Evolutionary conservation across 129 eudicot species (phyloP).

Genomic region (Apium graveolens): DNA sequence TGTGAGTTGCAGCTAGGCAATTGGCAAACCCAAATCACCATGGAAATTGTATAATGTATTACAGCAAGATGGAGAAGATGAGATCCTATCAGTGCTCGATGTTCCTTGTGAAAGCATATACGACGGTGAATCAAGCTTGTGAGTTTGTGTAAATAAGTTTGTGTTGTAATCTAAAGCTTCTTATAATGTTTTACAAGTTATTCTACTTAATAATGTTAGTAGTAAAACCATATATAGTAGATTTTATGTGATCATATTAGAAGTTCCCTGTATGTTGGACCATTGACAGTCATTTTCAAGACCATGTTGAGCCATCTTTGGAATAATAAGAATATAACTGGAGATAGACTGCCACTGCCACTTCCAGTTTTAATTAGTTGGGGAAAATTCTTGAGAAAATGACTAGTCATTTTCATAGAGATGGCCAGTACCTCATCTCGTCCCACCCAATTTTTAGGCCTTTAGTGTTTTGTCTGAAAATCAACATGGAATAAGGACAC

Average conservation of each 20-base stretch:
- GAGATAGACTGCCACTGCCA: not conserved
- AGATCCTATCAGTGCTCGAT: slow-evolving; percentile 7
- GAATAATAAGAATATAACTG: not conserved
- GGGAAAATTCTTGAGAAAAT: not conserved
- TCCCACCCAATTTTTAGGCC: not conserved
- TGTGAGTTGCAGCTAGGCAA: too few relatives aligned
- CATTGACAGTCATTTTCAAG: not conserved
- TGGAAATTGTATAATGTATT: not conserved
- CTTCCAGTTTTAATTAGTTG: not conserved
- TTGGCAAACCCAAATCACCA: not conserved
- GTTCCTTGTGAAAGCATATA: too few relatives aligned
- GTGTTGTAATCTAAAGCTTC: not conserved
- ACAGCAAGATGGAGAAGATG: slow-evolving; percentile 16
- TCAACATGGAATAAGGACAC: not conserved
- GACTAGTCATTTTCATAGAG: not conserved
- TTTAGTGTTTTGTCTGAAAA: not conserved
- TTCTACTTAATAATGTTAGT: not conserved
- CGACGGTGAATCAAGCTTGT: slow-evolving; percentile 25
- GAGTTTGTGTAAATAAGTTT: slow-evolving; percentile 12
- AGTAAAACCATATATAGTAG: not conserved
- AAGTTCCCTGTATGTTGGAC: not conserved
- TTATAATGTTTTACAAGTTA: not conserved
- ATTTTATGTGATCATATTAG: not conserved
- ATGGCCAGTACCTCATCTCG: not conserved
- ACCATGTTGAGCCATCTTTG: not conserved